Evolutionary conservation across 768 basidiomycete species (phyloP).

Genomic region (Gyrodon lividus): DNA sequence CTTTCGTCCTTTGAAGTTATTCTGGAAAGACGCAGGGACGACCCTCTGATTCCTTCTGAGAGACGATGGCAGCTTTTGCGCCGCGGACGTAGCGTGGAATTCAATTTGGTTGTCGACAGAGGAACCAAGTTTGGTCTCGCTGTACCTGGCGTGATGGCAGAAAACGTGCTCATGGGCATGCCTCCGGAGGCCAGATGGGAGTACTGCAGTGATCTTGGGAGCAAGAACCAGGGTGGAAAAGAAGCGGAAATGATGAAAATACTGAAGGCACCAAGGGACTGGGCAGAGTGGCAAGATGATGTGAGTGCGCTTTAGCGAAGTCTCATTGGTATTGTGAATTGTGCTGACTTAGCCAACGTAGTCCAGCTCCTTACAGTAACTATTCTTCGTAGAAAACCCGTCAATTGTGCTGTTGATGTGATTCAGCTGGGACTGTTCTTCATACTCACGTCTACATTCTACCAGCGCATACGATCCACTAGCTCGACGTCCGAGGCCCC

Average conservation of each 20-base stretch:
- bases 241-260: constrained; percentile 54
- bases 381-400: no score
- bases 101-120: constrained; percentile 67
- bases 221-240: constrained; percentile 40
- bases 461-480: neutral
- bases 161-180: constrained; percentile 65
- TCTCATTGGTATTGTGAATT: no score
- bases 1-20: constrained; percentile 48
- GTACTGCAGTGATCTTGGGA: constrained; percentile 57
- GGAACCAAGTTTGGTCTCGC: constrained; percentile 66
- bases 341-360: no score
- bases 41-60: constrained; percentile 18
- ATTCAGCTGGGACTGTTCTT: neutral
- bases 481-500: neutral
- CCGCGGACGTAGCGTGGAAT: constrained; percentile 53
- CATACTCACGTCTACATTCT: neutral
- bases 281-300: constrained; percentile 8
- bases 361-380: no score
- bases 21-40: constrained; percentile 37
- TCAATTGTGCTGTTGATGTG: no score
- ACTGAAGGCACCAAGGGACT: constrained; percentile 33
- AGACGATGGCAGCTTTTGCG: constrained; percentile 55
- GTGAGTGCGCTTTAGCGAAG: no score
- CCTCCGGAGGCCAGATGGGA: constrained; percentile 71
- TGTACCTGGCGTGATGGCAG: constrained; percentile 58